Base-by-base conservation (phyloP, 2,329 filamentous ascomycete genomes). In the Trichoderma koningii region DNA sequence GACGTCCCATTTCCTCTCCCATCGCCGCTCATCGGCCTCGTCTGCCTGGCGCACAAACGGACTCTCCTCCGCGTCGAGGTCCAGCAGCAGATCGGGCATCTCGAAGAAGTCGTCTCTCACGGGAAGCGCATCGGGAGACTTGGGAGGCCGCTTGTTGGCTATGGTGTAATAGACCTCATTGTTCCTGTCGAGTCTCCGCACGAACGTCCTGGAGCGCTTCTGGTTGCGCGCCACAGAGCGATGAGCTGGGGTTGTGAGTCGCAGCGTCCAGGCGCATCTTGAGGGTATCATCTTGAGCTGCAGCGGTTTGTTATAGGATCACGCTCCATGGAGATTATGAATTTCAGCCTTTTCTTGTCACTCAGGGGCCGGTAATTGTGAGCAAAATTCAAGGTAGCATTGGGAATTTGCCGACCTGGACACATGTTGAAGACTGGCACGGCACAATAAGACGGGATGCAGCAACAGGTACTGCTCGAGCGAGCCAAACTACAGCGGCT, bases 41-140 rank as follows among this genome's bases (percentile, higher is more conserved):
- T 78, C 73, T 63, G 74, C 80, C 2, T 73, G 70, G 30, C 82
- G 80, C 45, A 85, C 82, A 53, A 76, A 71, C 1, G 70, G 73
- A 67, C 71, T 79, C 21, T 79, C 76, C 66, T 81, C 77, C 51
- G 81, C 80, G 68, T 86, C 84, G 45, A 87, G 80, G 65, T 86
- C 82, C 45, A 86, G 76, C 3, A 85, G 71, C 12, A 81, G 67
- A 19, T 76, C 62, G 14, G 80, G 77, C 47, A 82, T 73, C 26
- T 80, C 71, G 66, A 80, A 79, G 66, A 78, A 74, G n/a, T 75
- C 69, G 53, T 69, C 47, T 2, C 47, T 41, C 10, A 70, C 47
- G 7, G 52, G 55, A 1, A 68, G 66, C 0, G 28, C 34, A 30
- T 70, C 69, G 3, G 69, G 64, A 2, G 64, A 17, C 17, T 50